Percentiles rank a stretch among this genome's conserved stretches.
phyloP scores from a whole-genome alignment of 345 rosid genomes.

The Acer saccharum region DNA sequence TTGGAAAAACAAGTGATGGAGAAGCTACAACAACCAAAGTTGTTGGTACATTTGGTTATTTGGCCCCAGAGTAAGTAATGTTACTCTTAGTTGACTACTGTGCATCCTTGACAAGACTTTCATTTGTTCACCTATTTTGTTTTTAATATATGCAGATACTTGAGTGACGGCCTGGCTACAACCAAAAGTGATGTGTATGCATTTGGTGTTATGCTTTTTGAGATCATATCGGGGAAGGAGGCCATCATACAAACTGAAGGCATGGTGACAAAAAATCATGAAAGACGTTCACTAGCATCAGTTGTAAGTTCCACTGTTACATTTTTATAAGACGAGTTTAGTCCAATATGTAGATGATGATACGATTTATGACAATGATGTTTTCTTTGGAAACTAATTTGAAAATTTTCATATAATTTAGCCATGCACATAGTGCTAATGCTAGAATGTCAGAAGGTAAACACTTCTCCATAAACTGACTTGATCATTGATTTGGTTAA shows the following conservation, averaged over 20 bases:
- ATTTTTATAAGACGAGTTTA: slow-evolving; percentile 4
- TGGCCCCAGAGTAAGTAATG: slow-evolving; percentile 90
- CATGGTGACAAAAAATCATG: slow-evolving; percentile 56
- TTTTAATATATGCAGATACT: slow-evolving; percentile 52
- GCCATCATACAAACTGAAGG: slow-evolving; percentile 78
- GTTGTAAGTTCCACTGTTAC: slow-evolving; percentile 51
- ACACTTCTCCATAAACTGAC: neutral
- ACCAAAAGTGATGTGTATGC: slow-evolving; percentile 94
- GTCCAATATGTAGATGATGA: neutral
- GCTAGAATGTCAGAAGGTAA: neutral
- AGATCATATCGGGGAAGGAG: slow-evolving; percentile 84
- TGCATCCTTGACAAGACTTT: slow-evolving; percentile 8
- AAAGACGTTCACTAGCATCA: slow-evolving; percentile 85
- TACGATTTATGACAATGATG: neutral
- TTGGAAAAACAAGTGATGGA: slow-evolving; percentile 73
- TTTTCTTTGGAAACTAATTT: neutral
- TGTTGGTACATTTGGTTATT: slow-evolving; percentile 95
- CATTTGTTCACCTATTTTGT: slow-evolving; percentile 10
- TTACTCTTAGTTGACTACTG: neutral
- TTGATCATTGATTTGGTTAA: neutral
- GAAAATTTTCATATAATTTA: neutral
- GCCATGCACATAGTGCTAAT: neutral
- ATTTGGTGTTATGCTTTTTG: slow-evolving; percentile 93
- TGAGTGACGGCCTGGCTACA: slow-evolving; percentile 86
- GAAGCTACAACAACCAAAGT: slow-evolving; percentile 87